These are phyloP conservation scores for Stenogyne calaminthoides DNA, from an alignment of 305 asterid species.

Conservation along the genomic window DNA sequence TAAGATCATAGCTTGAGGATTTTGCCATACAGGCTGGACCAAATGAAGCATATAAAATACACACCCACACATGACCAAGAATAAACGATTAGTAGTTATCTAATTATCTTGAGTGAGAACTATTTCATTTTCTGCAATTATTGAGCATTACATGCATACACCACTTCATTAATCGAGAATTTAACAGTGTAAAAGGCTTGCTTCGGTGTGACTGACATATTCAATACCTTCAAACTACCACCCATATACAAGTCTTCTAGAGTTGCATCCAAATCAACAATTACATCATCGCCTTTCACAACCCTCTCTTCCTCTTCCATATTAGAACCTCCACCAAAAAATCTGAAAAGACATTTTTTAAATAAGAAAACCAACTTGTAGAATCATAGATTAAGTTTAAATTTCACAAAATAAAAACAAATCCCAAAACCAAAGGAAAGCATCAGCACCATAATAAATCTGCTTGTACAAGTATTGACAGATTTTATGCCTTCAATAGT, in stretches of 20 bases:
- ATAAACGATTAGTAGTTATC: background rate
- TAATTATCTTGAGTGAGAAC: background rate
- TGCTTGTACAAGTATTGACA: background rate
- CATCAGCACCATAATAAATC: background rate
- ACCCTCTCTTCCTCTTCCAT: slow-evolving; percentile 93
- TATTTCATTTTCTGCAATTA: background rate
- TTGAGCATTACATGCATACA: background rate
- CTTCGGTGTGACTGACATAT: background rate
- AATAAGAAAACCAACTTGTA: slow-evolving; percentile 30
- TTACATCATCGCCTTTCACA: slow-evolving; percentile 90
- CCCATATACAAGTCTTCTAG: slow-evolving; percentile 97
- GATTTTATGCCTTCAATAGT: background rate
- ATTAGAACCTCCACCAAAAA: slow-evolving; percentile 80
- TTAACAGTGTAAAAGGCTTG: background rate
- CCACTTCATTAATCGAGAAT: background rate
- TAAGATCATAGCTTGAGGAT: background rate
- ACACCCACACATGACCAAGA: background rate
- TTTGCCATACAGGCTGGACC: background rate
- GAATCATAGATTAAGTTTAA: slow-evolving; percentile 9
- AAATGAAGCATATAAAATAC: background rate
- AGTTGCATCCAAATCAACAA: slow-evolving; percentile 87
- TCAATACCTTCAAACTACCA: slow-evolving; percentile 83
- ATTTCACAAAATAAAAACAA: slow-evolving; percentile 23
- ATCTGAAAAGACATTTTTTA: slow-evolving; percentile 42
- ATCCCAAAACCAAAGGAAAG: background rate